These are phyloP conservation scores for Voacanga thouarsii DNA, from an alignment of 257 asterid species.

Conservation along the genomic window DNA sequence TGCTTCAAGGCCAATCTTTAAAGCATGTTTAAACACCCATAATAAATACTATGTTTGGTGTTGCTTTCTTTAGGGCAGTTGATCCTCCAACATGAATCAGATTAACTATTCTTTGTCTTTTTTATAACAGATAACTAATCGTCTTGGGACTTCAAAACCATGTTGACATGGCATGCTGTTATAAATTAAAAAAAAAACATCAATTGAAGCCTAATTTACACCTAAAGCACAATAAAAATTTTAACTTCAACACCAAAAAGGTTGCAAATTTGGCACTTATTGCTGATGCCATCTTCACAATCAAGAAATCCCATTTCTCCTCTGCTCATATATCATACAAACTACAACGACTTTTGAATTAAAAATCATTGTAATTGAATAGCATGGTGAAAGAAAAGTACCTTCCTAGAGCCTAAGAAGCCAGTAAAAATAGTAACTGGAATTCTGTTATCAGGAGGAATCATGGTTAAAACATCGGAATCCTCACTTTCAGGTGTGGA, in stretches of 20 bases:
- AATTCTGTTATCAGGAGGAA: conserved; percentile 83
- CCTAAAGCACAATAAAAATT: background rate
- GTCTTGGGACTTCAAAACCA: background rate
- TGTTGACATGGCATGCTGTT: background rate
- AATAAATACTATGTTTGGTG: background rate
- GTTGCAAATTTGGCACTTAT: conserved; percentile 3
- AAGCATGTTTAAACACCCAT: too few relatives aligned
- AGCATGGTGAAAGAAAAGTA: conserved; percentile 16
- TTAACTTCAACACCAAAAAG: background rate
- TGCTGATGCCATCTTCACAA: background rate
- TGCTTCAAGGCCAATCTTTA: background rate
- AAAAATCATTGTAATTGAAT: background rate
- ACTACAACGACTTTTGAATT: background rate
- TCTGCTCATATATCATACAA: background rate
- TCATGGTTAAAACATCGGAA: conserved; percentile 67
- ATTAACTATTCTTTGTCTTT: background rate
- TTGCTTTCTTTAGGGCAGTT: background rate
- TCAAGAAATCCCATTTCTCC: conserved; percentile 10
- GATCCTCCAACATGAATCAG: background rate
- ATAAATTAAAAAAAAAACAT: background rate
- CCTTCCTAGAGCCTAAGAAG: conserved; percentile 97
- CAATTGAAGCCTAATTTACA: background rate
- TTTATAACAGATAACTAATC: background rate
- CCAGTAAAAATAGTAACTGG: conserved; percentile 99
- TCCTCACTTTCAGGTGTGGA: conserved; percentile 59